These are phyloP conservation scores for Cyclotella cryptica DNA, from an alignment of 108 stramenopile species.

Conservation along the genomic window DNA sequence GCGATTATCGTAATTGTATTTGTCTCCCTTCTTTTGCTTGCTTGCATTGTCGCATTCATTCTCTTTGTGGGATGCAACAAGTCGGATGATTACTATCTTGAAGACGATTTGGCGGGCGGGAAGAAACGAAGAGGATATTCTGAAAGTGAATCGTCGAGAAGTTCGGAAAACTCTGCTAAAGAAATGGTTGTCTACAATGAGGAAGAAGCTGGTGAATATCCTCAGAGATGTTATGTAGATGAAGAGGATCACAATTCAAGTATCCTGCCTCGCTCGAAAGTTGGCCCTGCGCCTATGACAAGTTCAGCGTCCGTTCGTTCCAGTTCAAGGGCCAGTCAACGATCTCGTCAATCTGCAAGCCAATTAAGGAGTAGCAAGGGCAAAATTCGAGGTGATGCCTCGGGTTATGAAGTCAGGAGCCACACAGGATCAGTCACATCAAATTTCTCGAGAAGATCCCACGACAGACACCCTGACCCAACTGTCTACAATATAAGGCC, in stretches of 20 bases:
- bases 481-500: neutral
- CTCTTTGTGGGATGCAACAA: slow-evolving; percentile 13
- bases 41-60: neutral
- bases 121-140: slow-evolving; percentile 1
- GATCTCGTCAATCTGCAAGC: neutral
- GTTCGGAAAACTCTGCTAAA: neutral
- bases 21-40: neutral
- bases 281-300: neutral
- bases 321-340: neutral
- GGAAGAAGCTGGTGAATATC: slow-evolving; percentile 5
- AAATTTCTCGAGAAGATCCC: neutral
- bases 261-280: neutral
- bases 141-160: neutral
- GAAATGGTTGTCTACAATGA: slow-evolving; percentile 6
- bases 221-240: slow-evolving; percentile 17
- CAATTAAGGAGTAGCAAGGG: neutral
- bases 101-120: neutral
- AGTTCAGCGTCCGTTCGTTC: neutral
- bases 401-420: neutral
- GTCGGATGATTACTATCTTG: neutral
- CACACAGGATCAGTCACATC: neutral
- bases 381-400: slow-evolving; percentile 1
- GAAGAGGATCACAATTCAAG: slow-evolving; percentile 10
- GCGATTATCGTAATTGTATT: slow-evolving; percentile 1
- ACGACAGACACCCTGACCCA: neutral